Percentiles rank a stretch among this genome's conserved stretches.
Conservation (phyloP, 1,284 basidiomycete species). For the Leccinum pachyderme region DNA sequence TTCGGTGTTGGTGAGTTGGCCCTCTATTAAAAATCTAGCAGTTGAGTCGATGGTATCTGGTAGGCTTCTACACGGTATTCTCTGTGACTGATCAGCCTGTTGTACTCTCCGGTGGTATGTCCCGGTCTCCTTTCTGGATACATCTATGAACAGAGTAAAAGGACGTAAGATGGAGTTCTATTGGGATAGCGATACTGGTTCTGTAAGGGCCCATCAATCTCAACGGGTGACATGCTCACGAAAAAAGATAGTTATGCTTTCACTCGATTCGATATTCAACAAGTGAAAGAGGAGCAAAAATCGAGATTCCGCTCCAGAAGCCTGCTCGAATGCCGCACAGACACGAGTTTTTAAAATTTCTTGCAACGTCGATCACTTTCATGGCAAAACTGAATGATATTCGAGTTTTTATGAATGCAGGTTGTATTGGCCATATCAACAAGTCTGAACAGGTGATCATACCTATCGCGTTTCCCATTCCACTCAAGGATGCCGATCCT, state of each 20-base stretch:
- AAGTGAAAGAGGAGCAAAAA: conserved; percentile 67
- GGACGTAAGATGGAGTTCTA: neutral
- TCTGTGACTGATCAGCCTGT: neutral
- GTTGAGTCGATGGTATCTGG: conserved; percentile 23
- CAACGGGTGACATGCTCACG: neutral
- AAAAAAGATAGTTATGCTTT: conserved; percentile 21
- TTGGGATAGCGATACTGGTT: neutral
- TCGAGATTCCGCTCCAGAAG: conserved; percentile 85
- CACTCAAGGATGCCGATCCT: conserved; percentile 45
- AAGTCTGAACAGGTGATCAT: conserved; percentile 59
- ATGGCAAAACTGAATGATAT: conserved; percentile 81
- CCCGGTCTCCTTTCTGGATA: too few species aligned
- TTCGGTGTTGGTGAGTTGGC: conserved; percentile 66
- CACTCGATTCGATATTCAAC: conserved; percentile 61
- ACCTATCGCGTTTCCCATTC: conserved; percentile 46
- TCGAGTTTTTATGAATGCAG: conserved; percentile 74
- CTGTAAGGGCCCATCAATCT: neutral
- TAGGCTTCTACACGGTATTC: neutral
- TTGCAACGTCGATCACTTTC: conserved; percentile 91
- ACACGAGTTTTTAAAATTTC: conserved; percentile 84
- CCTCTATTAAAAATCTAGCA: neutral
- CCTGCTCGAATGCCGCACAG: conserved; percentile 75
- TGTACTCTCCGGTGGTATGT: neutral
- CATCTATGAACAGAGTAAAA: neutral
- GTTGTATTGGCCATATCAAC: conserved; percentile 66